These are phyloP conservation scores for Alternaria incomplexa DNA, from an alignment of 2,329 filamentous ascomycete species.

Conservation along the genomic window DNA sequence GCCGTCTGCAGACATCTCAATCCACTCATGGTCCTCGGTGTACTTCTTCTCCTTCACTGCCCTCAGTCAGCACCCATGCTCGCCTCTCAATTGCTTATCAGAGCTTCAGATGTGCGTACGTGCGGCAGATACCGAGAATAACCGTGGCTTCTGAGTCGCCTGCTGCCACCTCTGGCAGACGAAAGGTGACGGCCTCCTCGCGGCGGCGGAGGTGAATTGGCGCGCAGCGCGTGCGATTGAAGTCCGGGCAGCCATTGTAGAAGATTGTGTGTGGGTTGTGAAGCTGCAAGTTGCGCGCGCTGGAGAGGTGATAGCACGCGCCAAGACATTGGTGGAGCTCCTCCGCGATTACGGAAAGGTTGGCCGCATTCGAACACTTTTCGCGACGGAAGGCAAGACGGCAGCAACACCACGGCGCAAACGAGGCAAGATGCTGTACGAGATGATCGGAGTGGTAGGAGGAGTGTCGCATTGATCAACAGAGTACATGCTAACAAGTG, in stretches of 20 bases:
- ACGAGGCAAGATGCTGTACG: slow-evolving; percentile 79
- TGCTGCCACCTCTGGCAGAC: slow-evolving; percentile 34
- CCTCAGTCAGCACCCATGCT: slow-evolving; percentile 18
- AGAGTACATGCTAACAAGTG: not conserved
- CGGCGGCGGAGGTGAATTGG: slow-evolving; percentile 41
- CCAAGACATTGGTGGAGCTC: slow-evolving; percentile 12
- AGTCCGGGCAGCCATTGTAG: slow-evolving; percentile 45
- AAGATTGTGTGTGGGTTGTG: not conserved
- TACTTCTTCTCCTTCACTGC: slow-evolving; percentile 77
- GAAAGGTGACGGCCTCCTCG: slow-evolving; percentile 31
- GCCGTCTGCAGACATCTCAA: slow-evolving; percentile 83
- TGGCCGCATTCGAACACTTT: slow-evolving; percentile 28
- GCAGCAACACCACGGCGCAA: slow-evolving; percentile 4
- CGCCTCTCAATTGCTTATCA: slow-evolving; percentile 2
- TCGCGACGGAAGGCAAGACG: slow-evolving; percentile 24
- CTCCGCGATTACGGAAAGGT: slow-evolving; percentile 21
- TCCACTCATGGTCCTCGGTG: slow-evolving; percentile 98
- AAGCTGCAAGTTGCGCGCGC: not conserved
- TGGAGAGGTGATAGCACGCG: slow-evolving; percentile 8
- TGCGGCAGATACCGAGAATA: slow-evolving; percentile 48
- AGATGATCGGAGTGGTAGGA: slow-evolving; percentile 92
- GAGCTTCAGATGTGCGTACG: slow-evolving; percentile 26
- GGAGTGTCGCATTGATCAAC: not conserved
- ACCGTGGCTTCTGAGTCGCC: slow-evolving; percentile 34
- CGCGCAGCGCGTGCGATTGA: slow-evolving; percentile 42